A percentile compares a stretch with the other conserved stretches of the same genome.
Conservation (phyloP, 2,329 filamentous ascomycete species). For the Colletotrichum sp. region DNA sequence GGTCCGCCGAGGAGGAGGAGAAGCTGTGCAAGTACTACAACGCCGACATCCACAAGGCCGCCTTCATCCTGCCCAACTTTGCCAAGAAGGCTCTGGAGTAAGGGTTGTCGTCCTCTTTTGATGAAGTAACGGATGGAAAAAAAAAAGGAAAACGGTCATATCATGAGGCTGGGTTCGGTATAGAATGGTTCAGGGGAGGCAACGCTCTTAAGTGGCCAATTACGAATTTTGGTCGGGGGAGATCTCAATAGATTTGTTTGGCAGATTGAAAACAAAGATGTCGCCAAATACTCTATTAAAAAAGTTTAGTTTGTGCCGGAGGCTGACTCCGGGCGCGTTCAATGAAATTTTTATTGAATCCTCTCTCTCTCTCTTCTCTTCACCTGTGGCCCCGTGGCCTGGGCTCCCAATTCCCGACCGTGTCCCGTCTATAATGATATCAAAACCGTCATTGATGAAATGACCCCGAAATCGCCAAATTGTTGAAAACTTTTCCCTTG, state of each 20-base stretch:
- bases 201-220: neutral
- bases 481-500: neutral
- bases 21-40: conserved; percentile 97
- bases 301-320: conserved; percentile 1
- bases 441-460: neutral
- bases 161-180: neutral
- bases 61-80: conserved; percentile 93
- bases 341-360: conserved; percentile 7
- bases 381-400: neutral
- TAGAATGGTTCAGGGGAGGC: neutral
- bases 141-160: neutral
- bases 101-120: neutral
- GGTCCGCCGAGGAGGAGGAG: conserved; percentile 87
- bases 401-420: neutral
- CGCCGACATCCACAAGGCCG: conserved; percentile 92
- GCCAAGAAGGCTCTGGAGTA: conserved; percentile 77
- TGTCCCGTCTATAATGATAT: neutral
- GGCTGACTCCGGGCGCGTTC: conserved; percentile 3
- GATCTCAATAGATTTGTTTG: neutral
- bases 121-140: neutral
- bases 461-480: neutral
- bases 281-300: neutral
- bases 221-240: neutral
- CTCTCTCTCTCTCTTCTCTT: neutral
- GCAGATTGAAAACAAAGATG: neutral